These are phyloP conservation scores for Lyophyllum decastes DNA, from an alignment of 768 basidiomycete species.

Conservation along the genomic window DNA sequence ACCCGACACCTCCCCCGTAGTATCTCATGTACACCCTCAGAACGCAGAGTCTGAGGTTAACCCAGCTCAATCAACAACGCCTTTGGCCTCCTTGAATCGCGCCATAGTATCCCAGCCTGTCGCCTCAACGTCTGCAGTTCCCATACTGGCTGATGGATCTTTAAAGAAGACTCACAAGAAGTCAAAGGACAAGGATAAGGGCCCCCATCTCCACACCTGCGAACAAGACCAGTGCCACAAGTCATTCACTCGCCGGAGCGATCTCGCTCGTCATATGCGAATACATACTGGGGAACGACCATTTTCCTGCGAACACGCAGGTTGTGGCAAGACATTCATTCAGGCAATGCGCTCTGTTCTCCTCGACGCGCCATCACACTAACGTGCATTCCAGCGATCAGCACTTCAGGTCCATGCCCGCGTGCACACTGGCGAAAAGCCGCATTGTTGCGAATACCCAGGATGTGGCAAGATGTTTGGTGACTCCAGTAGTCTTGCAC, in stretches of 20 bases:
- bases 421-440: slow-evolving; percentile 92
- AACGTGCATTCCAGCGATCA: slow-evolving; percentile 59
- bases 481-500: slow-evolving; percentile 88
- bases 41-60: slow-evolving; percentile 26
- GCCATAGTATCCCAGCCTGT: slow-evolving; percentile 36
- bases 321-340: slow-evolving; percentile 90
- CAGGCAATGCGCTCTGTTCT: slow-evolving; percentile 53
- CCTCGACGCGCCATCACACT: slow-evolving; percentile 10
- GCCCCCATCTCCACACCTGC: slow-evolving; percentile 59
- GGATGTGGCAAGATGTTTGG: slow-evolving; percentile 87
- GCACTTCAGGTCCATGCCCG: slow-evolving; percentile 87
- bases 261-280: slow-evolving; percentile 81
- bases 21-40: slow-evolving; percentile 39
- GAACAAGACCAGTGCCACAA: slow-evolving; percentile 76
- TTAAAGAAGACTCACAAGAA: slow-evolving; percentile 37
- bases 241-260: slow-evolving; percentile 81
- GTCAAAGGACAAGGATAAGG: slow-evolving; percentile 45
- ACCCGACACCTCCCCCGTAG: slow-evolving; percentile 49
- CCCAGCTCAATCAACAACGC: slow-evolving; percentile 22
- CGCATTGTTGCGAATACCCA: slow-evolving; percentile 88
- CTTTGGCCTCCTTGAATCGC: slow-evolving; percentile 39
- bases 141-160: slow-evolving; percentile 23
- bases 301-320: slow-evolving; percentile 68
- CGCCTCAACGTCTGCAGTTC: slow-evolving; percentile 53
- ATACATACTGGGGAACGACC: slow-evolving; percentile 93